A percentile compares a stretch with the other conserved stretches of the same genome.
Evolutionary conservation across 768 basidiomycete species (phyloP).

Genomic region (Boletus eberwhitei): DNA sequence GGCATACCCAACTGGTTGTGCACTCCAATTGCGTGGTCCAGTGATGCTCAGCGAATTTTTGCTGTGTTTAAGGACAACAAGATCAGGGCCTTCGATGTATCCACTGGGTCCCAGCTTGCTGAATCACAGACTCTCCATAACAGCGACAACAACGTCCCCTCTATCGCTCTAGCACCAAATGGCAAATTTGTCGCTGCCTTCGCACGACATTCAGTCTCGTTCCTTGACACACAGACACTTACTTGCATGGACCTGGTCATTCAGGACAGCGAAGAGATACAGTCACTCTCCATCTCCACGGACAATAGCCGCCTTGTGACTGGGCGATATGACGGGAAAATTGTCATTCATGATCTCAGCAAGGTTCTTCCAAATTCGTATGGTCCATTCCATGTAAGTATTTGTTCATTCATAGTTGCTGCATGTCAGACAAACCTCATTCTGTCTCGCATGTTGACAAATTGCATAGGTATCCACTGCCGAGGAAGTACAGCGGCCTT

Average conservation of each 20-base stretch:
- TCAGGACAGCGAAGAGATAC: neutral
- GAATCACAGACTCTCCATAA: neutral
- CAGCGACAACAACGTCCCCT: accelerated
- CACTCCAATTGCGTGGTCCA: neutral
- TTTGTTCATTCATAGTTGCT: neutral
- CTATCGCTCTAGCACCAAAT: neutral
- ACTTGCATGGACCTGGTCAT: neutral
- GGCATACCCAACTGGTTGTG: accelerated
- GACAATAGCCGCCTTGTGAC: neutral
- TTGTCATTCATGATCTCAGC: neutral
- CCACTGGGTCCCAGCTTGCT: too few species aligned
- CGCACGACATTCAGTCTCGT: neutral
- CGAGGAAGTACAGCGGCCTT: neutral
- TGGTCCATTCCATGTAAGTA: neutral
- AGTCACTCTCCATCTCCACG: neutral
- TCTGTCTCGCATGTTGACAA: neutral
- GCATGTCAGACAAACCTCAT: neutral
- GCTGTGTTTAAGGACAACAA: neutral
- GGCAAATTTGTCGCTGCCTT: neutral
- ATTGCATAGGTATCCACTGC: neutral
- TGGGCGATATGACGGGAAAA: neutral
- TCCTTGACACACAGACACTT: neutral
- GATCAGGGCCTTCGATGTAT: too few species aligned
- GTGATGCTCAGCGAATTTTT: neutral
- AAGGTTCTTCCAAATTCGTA: neutral